These are phyloP conservation scores for Monilinia fructicola DNA, from an alignment of 2,329 filamentous ascomycete species.

Conservation along the genomic window DNA sequence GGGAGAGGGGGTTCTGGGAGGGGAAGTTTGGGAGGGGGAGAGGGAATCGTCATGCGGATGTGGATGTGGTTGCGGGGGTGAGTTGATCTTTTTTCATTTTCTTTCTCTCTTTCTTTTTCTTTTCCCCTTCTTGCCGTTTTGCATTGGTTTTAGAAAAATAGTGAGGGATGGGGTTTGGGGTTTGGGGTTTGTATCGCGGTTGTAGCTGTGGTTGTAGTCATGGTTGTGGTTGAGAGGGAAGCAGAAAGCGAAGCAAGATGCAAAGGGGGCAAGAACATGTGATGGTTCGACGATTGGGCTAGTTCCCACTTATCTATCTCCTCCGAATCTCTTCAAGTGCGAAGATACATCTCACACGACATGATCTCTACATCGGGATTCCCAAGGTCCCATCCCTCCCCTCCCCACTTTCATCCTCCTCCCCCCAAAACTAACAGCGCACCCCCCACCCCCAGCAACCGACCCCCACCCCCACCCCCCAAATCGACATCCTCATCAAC, in stretches of 20 bases:
- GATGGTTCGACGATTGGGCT: neutral
- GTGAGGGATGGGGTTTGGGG: neutral
- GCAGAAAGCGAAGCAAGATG: neutral
- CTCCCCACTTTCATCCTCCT: neutral
- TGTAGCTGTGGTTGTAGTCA: no score
- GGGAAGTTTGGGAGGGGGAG: conserved; percentile 7
- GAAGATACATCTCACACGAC: no score
- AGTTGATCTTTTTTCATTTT: neutral
- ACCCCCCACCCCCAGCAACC: neutral
- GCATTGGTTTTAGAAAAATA: accelerated
- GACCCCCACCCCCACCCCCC: conserved; percentile 22
- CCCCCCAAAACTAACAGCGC: neutral
- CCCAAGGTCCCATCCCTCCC: no score
- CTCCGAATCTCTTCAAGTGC: no score
- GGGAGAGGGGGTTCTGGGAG: conserved; percentile 35
- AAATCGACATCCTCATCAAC: conserved; percentile 67
- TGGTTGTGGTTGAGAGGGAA: neutral
- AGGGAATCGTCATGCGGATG: neutral
- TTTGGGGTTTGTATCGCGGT: no score
- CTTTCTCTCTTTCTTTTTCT: neutral
- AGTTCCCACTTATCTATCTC: neutral
- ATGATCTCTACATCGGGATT: no score
- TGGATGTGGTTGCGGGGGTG: neutral
- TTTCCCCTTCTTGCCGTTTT: neutral
- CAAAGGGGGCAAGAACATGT: neutral